These are phyloP conservation scores for Crataegus laevigata DNA, from an alignment of 306 rosid genomes.

Conservation along the genomic window DNA sequence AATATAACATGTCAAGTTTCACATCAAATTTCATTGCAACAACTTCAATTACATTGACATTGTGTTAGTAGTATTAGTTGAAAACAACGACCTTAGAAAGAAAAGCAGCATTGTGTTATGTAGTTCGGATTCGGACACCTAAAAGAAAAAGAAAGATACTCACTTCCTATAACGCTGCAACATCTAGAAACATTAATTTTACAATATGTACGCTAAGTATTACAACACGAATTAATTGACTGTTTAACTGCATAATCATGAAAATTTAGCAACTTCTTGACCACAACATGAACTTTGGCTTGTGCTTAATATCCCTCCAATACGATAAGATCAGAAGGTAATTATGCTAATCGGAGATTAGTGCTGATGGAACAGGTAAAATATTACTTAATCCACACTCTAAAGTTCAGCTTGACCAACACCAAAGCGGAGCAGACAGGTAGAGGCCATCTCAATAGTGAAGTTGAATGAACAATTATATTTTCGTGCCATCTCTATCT, in stretches of 20 bases:
- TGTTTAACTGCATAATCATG: conserved; percentile 18
- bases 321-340: neutral
- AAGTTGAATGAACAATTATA: neutral
- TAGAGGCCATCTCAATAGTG: conserved; percentile 7
- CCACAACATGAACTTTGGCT: neutral
- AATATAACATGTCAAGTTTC: too few species aligned
- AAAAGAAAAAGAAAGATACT: neutral
- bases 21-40: neutral
- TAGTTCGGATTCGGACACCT: neutral
- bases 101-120: neutral
- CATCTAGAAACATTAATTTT: neutral
- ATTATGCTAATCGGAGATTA: conserved; percentile 10
- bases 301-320: neutral
- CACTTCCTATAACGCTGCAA: neutral
- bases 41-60: neutral
- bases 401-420: conserved; percentile 74
- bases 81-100: neutral
- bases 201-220: neutral
- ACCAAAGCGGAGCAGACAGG: conserved; percentile 20
- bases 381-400: conserved; percentile 67
- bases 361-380: neutral
- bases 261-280: neutral
- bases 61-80: neutral
- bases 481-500: neutral
- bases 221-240: conserved; percentile 22